Evolutionary conservation across 306 rosid species (phyloP).

Genomic region (Vigna mungo): DNA sequence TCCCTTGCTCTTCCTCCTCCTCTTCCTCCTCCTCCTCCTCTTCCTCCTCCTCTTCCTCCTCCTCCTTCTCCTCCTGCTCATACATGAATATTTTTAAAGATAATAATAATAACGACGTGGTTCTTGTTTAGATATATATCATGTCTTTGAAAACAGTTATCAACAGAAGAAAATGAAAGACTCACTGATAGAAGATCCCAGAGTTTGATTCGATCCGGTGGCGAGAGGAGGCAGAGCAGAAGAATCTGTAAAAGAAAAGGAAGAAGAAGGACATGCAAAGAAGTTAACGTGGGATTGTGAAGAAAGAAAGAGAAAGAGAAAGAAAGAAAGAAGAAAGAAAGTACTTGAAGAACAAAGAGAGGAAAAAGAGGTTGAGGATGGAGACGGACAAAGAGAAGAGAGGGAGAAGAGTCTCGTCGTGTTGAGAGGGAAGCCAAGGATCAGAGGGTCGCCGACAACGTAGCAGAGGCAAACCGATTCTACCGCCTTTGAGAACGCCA

Average conservation of each 20-base stretch:
- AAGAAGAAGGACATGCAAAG: neutral
- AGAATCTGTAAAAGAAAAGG: slow-evolving; percentile 41
- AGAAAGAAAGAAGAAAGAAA: neutral
- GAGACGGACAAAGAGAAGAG: slow-evolving; percentile 57
- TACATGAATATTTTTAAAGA: neutral
- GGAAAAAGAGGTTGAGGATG: slow-evolving; percentile 22
- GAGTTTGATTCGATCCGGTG: slow-evolving; percentile 29
- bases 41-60: neutral
- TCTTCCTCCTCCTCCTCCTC: too few species aligned
- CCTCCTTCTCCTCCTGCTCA: neutral
- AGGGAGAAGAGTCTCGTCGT: slow-evolving; percentile 63
- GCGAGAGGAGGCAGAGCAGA: slow-evolving; percentile 61
- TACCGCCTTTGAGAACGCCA: slow-evolving; percentile 43
- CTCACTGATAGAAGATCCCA: slow-evolving; percentile 42
- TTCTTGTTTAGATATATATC: neutral
- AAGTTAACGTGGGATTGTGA: neutral
- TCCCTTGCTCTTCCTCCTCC: neutral
- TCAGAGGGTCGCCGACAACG: slow-evolving; percentile 58
- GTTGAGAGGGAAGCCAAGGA: slow-evolving; percentile 76
- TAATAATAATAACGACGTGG: neutral
- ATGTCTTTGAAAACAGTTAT: too few species aligned
- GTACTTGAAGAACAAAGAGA: slow-evolving; percentile 47
- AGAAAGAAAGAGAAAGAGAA: neutral
- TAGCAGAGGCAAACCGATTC: slow-evolving; percentile 64
- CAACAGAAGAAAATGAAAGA: neutral